Evolutionary conservation across 192 early-diverging fungal species (phyloP).

Genomic region (Coemansia sp.): DNA sequence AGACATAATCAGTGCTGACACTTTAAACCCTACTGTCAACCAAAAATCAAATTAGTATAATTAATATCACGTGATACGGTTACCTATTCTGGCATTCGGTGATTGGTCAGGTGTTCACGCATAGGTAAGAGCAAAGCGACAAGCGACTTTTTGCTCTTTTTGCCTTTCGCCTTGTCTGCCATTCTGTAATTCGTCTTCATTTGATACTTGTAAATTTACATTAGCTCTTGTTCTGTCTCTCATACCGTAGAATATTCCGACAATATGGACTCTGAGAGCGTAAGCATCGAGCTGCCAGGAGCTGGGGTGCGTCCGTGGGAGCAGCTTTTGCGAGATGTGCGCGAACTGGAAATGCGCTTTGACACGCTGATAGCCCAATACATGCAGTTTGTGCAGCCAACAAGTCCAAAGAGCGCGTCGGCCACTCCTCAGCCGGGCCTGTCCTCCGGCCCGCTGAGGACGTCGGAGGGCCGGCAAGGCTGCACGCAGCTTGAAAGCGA

Average conservation of each 20-base stretch:
- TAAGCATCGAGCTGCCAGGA: constrained; percentile 45
- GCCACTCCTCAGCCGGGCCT: constrained; percentile 2
- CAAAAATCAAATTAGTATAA: not conserved
- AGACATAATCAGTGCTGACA: no score
- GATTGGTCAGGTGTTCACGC: not conserved
- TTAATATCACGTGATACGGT: not conserved
- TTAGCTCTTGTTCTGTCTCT: not conserved
- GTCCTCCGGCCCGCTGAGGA: constrained; percentile 4
- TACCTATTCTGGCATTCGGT: not conserved
- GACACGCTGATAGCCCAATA: constrained; percentile 51
- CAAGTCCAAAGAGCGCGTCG: constrained; percentile 18
- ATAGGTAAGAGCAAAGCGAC: no score
- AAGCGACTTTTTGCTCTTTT: no score
- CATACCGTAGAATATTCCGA: not conserved
- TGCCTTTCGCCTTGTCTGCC: not conserved
- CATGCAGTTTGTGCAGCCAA: constrained; percentile 52
- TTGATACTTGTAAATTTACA: constrained; percentile 3
- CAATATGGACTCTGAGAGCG: constrained; percentile 33
- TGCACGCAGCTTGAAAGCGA: constrained; percentile 39
- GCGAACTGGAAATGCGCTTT: constrained; percentile 49
- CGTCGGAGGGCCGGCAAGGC: constrained; percentile 16
- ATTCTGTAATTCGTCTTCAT: not conserved
- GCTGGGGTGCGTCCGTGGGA: constrained; percentile 53
- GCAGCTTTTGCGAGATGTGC: constrained; percentile 49
- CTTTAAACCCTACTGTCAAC: not conserved